Evolutionary conservation across 768 basidiomycete genomes (phyloP).

Genomic region (Leccinum disarticulatum): DNA sequence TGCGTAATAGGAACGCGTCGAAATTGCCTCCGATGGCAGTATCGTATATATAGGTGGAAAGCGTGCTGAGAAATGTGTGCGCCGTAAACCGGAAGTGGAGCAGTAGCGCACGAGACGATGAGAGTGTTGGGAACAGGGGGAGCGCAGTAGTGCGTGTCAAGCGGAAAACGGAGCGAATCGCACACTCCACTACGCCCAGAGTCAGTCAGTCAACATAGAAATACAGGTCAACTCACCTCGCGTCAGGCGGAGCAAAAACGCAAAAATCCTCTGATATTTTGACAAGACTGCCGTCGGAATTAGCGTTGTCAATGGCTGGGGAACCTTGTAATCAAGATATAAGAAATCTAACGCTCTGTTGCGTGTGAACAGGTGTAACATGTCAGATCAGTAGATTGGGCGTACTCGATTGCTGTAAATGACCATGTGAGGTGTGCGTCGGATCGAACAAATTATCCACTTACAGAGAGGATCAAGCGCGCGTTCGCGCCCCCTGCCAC

Average conservation of each 20-base stretch:
- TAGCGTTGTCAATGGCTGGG: constrained; percentile 68
- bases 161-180: constrained; percentile 62
- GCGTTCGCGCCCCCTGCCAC: constrained; percentile 61
- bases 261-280: constrained; percentile 84
- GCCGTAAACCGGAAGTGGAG: constrained; percentile 73
- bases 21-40: constrained; percentile 80
- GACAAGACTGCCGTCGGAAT: constrained; percentile 71
- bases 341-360: constrained; percentile 83
- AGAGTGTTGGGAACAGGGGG: constrained; percentile 60
- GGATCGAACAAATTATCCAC: constrained; percentile 31
- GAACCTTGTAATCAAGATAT: constrained; percentile 89
- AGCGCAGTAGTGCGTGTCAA: constrained; percentile 46
- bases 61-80: constrained; percentile 64
- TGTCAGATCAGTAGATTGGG: constrained; percentile 4
- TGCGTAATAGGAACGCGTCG: constrained; percentile 57
- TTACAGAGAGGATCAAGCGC: constrained; percentile 83
- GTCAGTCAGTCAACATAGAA: constrained; percentile 4
- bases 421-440: constrained; percentile 5
- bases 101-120: constrained; percentile 51
- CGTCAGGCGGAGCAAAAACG: constrained; percentile 73
- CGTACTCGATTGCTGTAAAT: constrained; percentile 24
- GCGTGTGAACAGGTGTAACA: constrained; percentile 3
- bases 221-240: constrained; percentile 52
- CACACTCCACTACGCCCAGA: constrained; percentile 56
- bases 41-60: constrained; percentile 75